A percentile compares a stretch with the other conserved stretches of the same genome.
Evolutionary conservation across 352 stramenopile species (phyloP).

Genomic region (Phytophthora tubulina): DNA sequence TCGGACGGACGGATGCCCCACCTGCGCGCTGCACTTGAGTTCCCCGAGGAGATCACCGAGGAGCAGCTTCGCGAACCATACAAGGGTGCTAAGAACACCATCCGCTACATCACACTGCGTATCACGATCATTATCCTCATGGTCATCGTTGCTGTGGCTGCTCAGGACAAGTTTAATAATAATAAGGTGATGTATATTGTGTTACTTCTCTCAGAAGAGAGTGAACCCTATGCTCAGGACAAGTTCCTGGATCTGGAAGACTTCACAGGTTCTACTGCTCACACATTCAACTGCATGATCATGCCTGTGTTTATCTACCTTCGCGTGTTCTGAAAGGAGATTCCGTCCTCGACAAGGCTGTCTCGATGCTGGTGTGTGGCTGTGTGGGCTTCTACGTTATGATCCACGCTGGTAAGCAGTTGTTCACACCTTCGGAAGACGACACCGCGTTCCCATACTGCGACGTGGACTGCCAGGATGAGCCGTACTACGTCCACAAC

Average conservation of each 20-base stretch:
- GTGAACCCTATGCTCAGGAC: constrained; percentile 18
- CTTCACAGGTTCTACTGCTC: constrained; percentile 51
- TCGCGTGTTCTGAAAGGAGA: constrained; percentile 49
- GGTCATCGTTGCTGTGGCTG: constrained; percentile 22
- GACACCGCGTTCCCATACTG: constrained; percentile 29
- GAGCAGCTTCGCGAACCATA: constrained; percentile 40
- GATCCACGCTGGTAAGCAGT: constrained; percentile 52
- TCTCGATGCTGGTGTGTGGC: constrained; percentile 46
- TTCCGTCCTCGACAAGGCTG: constrained; percentile 56
- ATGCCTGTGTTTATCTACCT: constrained; percentile 62
- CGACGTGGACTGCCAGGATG: constrained; percentile 24
- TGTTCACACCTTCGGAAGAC: constrained; percentile 38
- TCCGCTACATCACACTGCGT: constrained; percentile 46
- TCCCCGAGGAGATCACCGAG: constrained; percentile 24
- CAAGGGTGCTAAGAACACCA: constrained; percentile 41
- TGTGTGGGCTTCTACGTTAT: constrained; percentile 56
- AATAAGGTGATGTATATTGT: too few relatives aligned
- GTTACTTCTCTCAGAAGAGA: too few relatives aligned
- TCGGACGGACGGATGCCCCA: constrained; percentile 24
- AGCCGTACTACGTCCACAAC: constrained; percentile 32
- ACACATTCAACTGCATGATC: constrained; percentile 63
- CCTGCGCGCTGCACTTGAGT: constrained; percentile 20
- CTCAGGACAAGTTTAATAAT: too few relatives aligned
- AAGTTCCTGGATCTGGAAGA: constrained; percentile 40
- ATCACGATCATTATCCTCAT: constrained; percentile 27